These are phyloP conservation scores for Akebia trifoliata DNA, from an alignment of 164 flowering plant genomes.

Conservation along the genomic window DNA sequence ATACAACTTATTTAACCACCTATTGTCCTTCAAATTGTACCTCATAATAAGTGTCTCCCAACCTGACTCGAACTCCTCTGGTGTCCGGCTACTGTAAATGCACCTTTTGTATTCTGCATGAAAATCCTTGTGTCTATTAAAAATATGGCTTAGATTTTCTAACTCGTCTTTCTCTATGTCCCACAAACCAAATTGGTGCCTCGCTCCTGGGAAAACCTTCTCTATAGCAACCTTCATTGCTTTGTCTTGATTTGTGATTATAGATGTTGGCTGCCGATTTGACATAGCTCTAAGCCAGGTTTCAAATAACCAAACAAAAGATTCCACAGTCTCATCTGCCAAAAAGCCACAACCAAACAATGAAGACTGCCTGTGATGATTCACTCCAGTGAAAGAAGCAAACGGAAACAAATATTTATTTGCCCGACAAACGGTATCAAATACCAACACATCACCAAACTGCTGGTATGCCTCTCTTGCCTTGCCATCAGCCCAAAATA, in stretches of 20 bases:
- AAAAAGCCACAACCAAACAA: slow-evolving; percentile 17
- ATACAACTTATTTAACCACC: slow-evolving; percentile 6
- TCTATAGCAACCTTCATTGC: slow-evolving; percentile 9
- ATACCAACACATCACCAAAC: slow-evolving; percentile 12
- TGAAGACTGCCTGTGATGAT: slow-evolving; percentile 12
- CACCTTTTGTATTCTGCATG: slow-evolving; percentile 9
- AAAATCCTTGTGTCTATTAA: slow-evolving; percentile 10
- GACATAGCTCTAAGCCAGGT: slow-evolving; percentile 13
- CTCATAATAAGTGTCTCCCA: slow-evolving; percentile 4
- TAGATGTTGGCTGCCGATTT: slow-evolving; percentile 6
- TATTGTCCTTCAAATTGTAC: slow-evolving; percentile 6
- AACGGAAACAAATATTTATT: slow-evolving; percentile 16
- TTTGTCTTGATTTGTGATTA: slow-evolving; percentile 13
- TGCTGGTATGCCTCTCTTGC: slow-evolving; percentile 14
- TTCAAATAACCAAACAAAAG: slow-evolving; percentile 13
- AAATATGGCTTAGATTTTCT: slow-evolving; percentile 4
- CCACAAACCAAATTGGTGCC: slow-evolving; percentile 10
- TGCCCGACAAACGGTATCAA: slow-evolving; percentile 10
- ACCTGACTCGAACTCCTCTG: slow-evolving; percentile 9
- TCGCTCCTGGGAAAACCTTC: slow-evolving; percentile 12
- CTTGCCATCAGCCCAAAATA: slow-evolving; percentile 14
- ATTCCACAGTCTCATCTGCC: slow-evolving; percentile 14
- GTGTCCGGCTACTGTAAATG: not conserved
- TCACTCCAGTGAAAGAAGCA: slow-evolving; percentile 14
- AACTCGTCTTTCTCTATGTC: slow-evolving; percentile 8